phyloP scores from a whole-genome alignment of 345 rosid genomes.

The Iberis pinnata region DNA sequence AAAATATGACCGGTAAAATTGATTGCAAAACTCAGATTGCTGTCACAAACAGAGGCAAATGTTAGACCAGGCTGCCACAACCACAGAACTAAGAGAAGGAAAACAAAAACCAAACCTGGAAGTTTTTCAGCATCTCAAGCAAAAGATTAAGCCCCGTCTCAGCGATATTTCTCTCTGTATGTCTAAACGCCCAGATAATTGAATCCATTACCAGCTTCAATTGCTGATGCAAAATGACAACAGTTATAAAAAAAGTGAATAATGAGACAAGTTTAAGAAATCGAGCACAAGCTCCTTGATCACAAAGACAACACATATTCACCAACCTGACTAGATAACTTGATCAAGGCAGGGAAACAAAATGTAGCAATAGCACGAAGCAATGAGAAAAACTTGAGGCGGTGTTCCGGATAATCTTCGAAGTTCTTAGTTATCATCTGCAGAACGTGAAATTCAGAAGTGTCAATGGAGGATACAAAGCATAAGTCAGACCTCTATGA shows the following conservation, averaged over 20 bases:
- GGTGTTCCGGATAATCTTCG: constrained; percentile 99
- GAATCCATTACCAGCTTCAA: constrained; percentile 94
- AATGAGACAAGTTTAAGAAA: neutral
- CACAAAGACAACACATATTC: constrained; percentile 3
- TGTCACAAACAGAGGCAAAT: constrained; percentile 28
- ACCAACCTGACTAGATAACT: constrained; percentile 87
- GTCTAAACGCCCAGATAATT: constrained; percentile 98
- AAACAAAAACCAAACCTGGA: constrained; percentile 42
- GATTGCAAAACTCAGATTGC: constrained; percentile 87
- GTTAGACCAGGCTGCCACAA: constrained; percentile 31
- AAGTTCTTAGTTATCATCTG: constrained; percentile 98
- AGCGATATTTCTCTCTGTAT: constrained; percentile 96
- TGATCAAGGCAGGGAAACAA: constrained; percentile 82
- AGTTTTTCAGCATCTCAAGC: constrained; percentile 81
- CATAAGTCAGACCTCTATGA: no score
- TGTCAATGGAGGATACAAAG: constrained; percentile 8
- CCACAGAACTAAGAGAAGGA: constrained; percentile 26
- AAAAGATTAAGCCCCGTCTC: constrained; percentile 88
- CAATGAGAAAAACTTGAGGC: constrained; percentile 91
- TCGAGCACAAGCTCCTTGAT: neutral
- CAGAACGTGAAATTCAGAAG: constrained; percentile 12
- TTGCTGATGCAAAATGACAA: constrained; percentile 42
- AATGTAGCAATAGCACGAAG: constrained; percentile 93
- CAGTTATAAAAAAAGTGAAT: no score
- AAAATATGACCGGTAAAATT: constrained; percentile 45